Percentiles rank a stretch among this genome's conserved stretches.
Conservation (phyloP, 371 early-diverging fungal genomes). For the Apophysomyces trapeziformis region DNA sequence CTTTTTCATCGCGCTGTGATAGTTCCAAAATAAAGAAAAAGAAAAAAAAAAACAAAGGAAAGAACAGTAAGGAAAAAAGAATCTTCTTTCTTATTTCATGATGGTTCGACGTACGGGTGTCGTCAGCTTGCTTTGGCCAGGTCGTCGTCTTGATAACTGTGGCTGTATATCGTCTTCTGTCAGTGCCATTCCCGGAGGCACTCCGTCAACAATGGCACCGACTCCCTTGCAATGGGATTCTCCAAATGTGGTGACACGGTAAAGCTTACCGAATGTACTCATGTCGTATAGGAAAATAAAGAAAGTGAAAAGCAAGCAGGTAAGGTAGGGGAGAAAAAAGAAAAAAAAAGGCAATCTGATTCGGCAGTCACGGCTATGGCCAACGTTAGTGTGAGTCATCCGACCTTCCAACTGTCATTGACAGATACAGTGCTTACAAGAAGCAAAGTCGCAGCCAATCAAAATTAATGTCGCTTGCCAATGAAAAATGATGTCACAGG, state of each 20-base stretch:
- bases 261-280: slow-evolving; percentile 81
- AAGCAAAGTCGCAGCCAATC: too few species aligned
- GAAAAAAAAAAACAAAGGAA: not conserved
- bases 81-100: not conserved
- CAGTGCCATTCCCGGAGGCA: slow-evolving; percentile 92
- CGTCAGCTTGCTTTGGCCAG: slow-evolving; percentile 94
- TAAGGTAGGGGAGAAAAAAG: not conserved
- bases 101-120: slow-evolving; percentile 76
- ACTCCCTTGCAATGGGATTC: slow-evolving; percentile 98
- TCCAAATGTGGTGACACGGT: slow-evolving; percentile 95
- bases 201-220: slow-evolving; percentile 95
- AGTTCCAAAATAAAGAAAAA: not conserved
- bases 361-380: not conserved
- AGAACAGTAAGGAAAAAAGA: slow-evolving; percentile 4
- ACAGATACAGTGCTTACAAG: too few species aligned
- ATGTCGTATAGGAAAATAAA: slow-evolving; percentile 33
- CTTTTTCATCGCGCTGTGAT: slow-evolving; percentile 86
- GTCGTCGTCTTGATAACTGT: slow-evolving; percentile 90
- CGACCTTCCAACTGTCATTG: too few species aligned
- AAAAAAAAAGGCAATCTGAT: not conserved
- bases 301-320: not conserved
- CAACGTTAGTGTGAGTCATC: too few species aligned
- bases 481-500: too few species aligned
- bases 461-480: too few species aligned
- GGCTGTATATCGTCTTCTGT: slow-evolving; percentile 92